Conservation (phyloP, 1,284 basidiomycete species). For the Wolfiporia cocos region DNA sequence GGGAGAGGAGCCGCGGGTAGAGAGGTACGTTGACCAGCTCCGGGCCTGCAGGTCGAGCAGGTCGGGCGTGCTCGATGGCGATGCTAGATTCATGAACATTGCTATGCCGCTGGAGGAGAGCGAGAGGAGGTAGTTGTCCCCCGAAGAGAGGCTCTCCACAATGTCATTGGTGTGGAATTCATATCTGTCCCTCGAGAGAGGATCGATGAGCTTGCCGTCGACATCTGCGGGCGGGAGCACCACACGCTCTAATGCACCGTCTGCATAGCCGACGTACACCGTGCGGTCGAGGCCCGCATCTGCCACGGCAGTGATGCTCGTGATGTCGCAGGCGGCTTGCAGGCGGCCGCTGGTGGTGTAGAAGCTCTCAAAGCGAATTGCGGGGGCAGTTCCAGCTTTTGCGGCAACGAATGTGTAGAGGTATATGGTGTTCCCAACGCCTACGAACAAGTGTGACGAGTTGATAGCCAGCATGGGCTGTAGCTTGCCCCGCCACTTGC, state of each 20-base stretch:
- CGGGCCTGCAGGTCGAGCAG: conserved; percentile 40
- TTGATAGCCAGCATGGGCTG: conserved; percentile 59
- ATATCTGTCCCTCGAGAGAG: conserved; percentile 15
- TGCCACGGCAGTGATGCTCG: conserved; percentile 38
- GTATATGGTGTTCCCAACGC: conserved; percentile 52
- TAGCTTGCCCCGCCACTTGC: conserved; percentile 51
- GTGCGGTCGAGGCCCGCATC: conserved; percentile 43
- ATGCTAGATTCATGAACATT: conserved; percentile 30
- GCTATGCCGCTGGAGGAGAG: conserved; percentile 51
- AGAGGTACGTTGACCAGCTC: conserved; percentile 59
- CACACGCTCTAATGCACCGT: conserved; percentile 50
- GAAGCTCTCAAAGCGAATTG: conserved; percentile 43
- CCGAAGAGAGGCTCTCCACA: conserved; percentile 48
- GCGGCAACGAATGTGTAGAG: conserved; percentile 47
- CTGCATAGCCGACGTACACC: conserved; percentile 54
- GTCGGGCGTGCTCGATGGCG: conserved; percentile 21
- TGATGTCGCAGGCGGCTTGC: conserved; percentile 45
- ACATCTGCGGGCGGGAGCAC: conserved; percentile 26
- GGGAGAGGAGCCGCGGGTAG: conserved; percentile 39
- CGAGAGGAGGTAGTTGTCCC: conserved; percentile 40
- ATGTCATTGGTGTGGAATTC: conserved; percentile 36
- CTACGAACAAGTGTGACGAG: conserved; percentile 51
- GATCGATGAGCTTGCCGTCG: conserved; percentile 15
- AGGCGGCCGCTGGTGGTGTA: conserved; percentile 34
- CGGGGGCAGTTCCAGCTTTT: conserved; percentile 30